Evolutionary conservation across 805 yeast species (phyloP).

Genomic region (Isabelozyma pseudorhagii): DNA sequence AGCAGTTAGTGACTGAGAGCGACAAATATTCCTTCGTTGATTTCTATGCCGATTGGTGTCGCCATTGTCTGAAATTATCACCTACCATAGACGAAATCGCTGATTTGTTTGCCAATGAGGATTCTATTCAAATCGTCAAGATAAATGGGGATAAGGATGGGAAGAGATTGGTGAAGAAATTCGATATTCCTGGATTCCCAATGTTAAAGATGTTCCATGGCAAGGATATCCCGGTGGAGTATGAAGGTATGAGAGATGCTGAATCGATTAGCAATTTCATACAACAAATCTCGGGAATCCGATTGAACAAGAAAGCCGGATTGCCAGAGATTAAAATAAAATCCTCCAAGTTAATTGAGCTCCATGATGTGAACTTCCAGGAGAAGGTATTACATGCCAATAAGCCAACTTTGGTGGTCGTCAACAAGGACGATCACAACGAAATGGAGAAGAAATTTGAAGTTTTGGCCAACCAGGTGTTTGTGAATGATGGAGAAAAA

Average conservation of each 20-base stretch:
- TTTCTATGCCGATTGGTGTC: conserved; percentile 70
- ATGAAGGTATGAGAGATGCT: conserved; percentile 51
- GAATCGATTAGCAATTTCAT: conserved; percentile 52
- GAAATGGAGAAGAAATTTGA: conserved; percentile 45
- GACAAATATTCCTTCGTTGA: conserved; percentile 45
- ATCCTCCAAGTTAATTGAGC: conserved; percentile 14
- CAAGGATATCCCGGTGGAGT: conserved; percentile 49
- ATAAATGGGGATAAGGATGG: conserved; percentile 59
- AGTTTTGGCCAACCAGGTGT: conserved; percentile 46
- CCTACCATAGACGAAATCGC: conserved; percentile 46
- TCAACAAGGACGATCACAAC: conserved; percentile 40
- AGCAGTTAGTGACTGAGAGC: conserved; percentile 53
- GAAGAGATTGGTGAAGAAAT: conserved; percentile 46
- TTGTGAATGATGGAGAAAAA: conserved; percentile 33
- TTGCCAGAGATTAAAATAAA: conserved; percentile 5
- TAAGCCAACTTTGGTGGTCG: conserved; percentile 43
- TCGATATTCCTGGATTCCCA: conserved; percentile 63
- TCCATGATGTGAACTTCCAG: conserved; percentile 43
- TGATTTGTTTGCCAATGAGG: conserved; percentile 24
- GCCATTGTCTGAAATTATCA: conserved; percentile 58
- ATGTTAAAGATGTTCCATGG: conserved; percentile 58
- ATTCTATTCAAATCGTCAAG: conserved; percentile 47
- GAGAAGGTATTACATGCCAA: conserved; percentile 31
- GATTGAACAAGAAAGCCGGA: conserved; percentile 6
- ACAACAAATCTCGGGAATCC: conserved; percentile 32